These are phyloP conservation scores for Telfairia occidentalis DNA, from an alignment of 331 rosid species.

Conservation along the genomic window DNA sequence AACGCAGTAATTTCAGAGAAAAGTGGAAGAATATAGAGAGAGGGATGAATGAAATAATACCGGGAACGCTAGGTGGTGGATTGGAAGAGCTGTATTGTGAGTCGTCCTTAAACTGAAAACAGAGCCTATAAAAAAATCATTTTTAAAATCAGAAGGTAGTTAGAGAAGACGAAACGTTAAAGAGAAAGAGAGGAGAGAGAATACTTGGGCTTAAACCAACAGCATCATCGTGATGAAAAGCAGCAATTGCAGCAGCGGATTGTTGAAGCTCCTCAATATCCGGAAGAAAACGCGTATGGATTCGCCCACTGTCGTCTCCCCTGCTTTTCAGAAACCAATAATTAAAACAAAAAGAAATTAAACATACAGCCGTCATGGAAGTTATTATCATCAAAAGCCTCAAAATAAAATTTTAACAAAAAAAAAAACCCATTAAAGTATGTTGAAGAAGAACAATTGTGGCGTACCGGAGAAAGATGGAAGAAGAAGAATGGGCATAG, in stretches of 20 bases:
- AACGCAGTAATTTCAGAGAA: neutral
- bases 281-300: slow-evolving; percentile 35
- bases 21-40: neutral
- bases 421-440: neutral
- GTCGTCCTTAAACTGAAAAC: slow-evolving; percentile 26
- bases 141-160: slow-evolving; percentile 5
- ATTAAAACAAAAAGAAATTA: slow-evolving; percentile 21
- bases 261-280: slow-evolving; percentile 63
- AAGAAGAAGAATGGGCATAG: slow-evolving; percentile 28
- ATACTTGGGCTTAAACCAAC: slow-evolving; percentile 68
- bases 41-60: slow-evolving; percentile 19
- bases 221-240: slow-evolving; percentile 50
- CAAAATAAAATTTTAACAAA: neutral
- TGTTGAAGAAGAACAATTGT: neutral
- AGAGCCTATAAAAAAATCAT: slow-evolving; percentile 20
- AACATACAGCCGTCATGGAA: slow-evolving; percentile 6
- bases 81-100: slow-evolving; percentile 29
- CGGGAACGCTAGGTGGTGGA: slow-evolving; percentile 36
- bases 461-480: slow-evolving; percentile 37
- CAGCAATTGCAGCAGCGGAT: slow-evolving; percentile 24
- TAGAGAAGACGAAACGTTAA: neutral
- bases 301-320: slow-evolving; percentile 39
- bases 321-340: slow-evolving; percentile 32
- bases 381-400: neutral
- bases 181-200: slow-evolving; percentile 7